Percentiles rank a stretch among this genome's conserved stretches.
phyloP scores from a whole-genome alignment of 352 stramenopile species.

The Globisporangium apiculatum region DNA sequence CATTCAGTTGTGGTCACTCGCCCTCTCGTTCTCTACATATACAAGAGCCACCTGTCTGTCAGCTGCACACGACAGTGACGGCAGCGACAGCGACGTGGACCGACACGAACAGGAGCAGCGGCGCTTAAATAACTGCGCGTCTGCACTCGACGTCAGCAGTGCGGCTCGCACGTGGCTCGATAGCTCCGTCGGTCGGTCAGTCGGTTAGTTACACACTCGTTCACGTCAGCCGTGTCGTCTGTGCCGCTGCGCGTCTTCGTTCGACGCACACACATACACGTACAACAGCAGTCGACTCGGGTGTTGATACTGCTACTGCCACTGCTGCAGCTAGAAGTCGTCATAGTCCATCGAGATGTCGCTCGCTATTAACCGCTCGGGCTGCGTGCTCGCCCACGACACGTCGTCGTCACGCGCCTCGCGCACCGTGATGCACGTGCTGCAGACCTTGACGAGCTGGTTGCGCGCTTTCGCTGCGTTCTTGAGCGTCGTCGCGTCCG shows the following conservation, averaged over 20 bases:
- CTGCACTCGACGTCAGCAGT: too few relatives aligned
- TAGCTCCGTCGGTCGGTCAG: too few relatives aligned
- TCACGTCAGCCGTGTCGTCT: too few relatives aligned
- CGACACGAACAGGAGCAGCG: too few relatives aligned
- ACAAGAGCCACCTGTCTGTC: too few relatives aligned
- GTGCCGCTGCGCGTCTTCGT: not conserved
- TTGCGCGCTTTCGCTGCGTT: slow-evolving; percentile 28
- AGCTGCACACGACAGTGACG: too few relatives aligned
- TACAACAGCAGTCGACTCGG: slow-evolving; percentile 10
- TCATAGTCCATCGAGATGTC: slow-evolving; percentile 41
- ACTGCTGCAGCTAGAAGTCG: slow-evolving; percentile 28
- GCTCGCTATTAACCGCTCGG: slow-evolving; percentile 46
- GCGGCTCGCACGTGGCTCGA: too few relatives aligned
- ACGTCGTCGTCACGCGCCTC: slow-evolving; percentile 40
- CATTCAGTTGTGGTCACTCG: too few relatives aligned
- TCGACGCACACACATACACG: not conserved
- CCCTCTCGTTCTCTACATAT: too few relatives aligned
- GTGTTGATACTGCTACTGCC: not conserved
- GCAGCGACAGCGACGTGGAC: too few relatives aligned
- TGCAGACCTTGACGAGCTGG: slow-evolving; percentile 61
- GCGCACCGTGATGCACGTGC: slow-evolving; percentile 63
- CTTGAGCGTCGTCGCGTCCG: slow-evolving; percentile 27
- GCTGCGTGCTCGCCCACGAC: slow-evolving; percentile 40
- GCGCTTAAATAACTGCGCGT: too few relatives aligned
- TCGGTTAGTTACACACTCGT: too few relatives aligned